Base-by-base conservation (phyloP, 2,329 filamentous ascomycete genomes). In the Scedosporium dehoogii region DNA sequence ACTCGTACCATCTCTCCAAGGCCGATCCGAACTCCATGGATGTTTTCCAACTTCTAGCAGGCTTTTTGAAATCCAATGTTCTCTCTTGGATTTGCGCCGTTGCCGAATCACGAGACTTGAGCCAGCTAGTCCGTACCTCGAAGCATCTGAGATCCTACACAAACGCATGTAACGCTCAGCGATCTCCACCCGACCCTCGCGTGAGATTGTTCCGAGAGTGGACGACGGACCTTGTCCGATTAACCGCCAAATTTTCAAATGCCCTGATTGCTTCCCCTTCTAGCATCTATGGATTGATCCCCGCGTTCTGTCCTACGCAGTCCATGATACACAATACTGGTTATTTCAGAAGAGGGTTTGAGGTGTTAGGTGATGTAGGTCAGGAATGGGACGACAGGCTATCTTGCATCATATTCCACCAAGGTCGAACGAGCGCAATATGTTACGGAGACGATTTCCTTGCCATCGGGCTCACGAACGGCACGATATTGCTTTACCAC, bases 1-100 rank as follows among this genome's bases (percentile, higher is more conserved):
- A 72, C 62, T 72, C 72, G 7, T 69, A 74, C 55, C 75, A 77
- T 61, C 67, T 77, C 9, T 67, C 69, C 9, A 69, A 64, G 23
- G 18, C 51, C 14, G 25, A 29, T 29, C 51, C 51, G 16, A 27
- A 29, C n/a, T 23, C 18, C 46, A n/a, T 21, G 59, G 38, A 33
- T n/a, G n/a, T 60, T 21, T 16, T 23, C 23, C 25, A 16, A 12
- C 57, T 58, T 46, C 33, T 61, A 48, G 61, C 53, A 55, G 64
- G 58, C 60, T 61, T 61, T 63, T 65, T 59, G 55, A 56, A 64
- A 60, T 60, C 64, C 55, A 56, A 56, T 29, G 23, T 56, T 16
- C 51, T 56, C 23, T 56, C 51, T 23, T 56, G 51, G 51, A 56
- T 56, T 16, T 16, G 21, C 6, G 14, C 23, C 2, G 25, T 56